A percentile compares a stretch with the other conserved stretches of the same genome.
These are phyloP conservation scores for Tetraselmis striata DNA, from an alignment of 139 green algal species.

Conservation along the genomic window DNA sequence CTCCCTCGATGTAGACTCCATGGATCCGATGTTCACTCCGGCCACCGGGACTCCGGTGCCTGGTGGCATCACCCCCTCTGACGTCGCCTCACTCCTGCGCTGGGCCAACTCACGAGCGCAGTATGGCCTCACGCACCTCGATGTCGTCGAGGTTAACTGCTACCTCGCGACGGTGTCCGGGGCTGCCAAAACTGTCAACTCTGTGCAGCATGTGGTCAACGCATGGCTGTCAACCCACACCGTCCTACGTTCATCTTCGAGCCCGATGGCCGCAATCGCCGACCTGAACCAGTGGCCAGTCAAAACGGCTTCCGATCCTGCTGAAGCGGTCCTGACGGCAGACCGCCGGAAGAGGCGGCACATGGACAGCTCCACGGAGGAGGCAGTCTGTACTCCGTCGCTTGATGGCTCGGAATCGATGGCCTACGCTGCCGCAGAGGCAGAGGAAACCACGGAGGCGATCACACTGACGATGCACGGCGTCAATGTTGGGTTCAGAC, in stretches of 20 bases:
- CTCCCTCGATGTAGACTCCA: background rate
- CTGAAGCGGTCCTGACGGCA: no score
- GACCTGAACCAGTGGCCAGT: no score
- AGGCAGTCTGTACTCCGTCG: no score
- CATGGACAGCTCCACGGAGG: no score
- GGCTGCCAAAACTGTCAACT: background rate
- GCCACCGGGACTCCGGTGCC: background rate
- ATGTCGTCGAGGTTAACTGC: background rate
- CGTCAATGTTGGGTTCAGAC: no score
- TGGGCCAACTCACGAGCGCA: background rate
- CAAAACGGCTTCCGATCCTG: no score
- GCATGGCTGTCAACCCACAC: background rate
- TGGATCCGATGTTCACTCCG: background rate
- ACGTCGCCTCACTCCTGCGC: background rate
- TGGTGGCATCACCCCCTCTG: background rate
- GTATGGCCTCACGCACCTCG: background rate
- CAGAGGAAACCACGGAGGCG: no score
- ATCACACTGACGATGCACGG: no score
- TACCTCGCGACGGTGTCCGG: background rate
- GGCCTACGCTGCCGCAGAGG: no score
- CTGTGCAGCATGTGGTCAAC: background rate
- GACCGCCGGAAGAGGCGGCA: no score
- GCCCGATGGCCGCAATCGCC: background rate
- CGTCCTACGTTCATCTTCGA: background rate
- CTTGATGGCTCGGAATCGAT: no score